Base-by-base conservation (phyloP, 352 stramenopile species). In the Globisporangium viniferum region DNA sequence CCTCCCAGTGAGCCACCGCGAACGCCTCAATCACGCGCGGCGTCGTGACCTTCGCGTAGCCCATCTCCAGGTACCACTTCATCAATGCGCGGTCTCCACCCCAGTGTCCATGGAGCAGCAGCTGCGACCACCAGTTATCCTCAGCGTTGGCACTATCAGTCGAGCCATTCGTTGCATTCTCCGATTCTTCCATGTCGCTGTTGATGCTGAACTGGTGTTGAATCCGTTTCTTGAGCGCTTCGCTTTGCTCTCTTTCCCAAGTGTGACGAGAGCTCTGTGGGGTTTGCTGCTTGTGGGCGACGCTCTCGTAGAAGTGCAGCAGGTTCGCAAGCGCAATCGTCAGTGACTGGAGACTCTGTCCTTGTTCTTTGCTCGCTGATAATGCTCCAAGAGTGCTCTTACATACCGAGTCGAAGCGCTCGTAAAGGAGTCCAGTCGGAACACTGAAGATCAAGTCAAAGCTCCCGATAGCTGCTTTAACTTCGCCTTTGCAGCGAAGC, bases 81-180 rank as follows among this genome's bases (percentile, higher is more conserved):
- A 91, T 56, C 10, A 91, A 63, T n/a, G 5, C 27, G 29, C 31
- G 18, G 39, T 63, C 65, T 55, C 78, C 64, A 22, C 75, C 63
- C 84, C 84, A 92, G 1, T 61, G n/a, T 5, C 86, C 84, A 12
- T 69, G 76, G 9, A 71, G 67, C 48, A 94, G 74, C 51, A 94
- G 74, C 22, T 62, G 59, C 10, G 71, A 64, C 81, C 82, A 92
- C 46, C 70, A 81, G 7, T 57, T 56, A 4, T 22, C 31, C 12
- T 48, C 5, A 39, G 59, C 24, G 3, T n/a, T 2, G 3, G 5
- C 18, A 5, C 14, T 73, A 20, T 62, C 56, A 48, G 33, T n/a
- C 44, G 18, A 51, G 18, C 44, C 14, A 41, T 70, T 8, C 8
- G 5, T 5, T 18, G 8, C 5, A 20, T 5, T 22, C 20, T 62